These are phyloP conservation scores for Saturnispora dispora DNA, from an alignment of 805 yeast genomes.

Conservation along the genomic window DNA sequence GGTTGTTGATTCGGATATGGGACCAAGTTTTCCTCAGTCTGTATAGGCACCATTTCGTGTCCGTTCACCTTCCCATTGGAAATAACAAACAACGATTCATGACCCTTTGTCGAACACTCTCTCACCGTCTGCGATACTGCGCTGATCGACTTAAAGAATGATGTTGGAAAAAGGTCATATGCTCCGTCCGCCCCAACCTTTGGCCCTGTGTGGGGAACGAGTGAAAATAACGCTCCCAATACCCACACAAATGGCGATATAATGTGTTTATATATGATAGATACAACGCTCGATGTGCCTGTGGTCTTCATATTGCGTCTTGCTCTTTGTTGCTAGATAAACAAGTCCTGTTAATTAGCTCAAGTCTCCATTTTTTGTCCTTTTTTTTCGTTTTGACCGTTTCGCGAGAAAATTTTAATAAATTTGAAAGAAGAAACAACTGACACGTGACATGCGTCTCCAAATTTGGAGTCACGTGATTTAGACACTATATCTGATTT, in stretches of 20 bases:
- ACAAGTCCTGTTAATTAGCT: background rate
- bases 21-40: conserved; percentile 27
- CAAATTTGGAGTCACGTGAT: background rate
- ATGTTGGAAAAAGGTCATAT: conserved; percentile 1
- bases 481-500: too few relatives aligned
- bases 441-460: background rate
- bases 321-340: background rate
- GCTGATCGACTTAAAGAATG: background rate
- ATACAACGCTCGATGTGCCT: background rate
- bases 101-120: conserved; percentile 37
- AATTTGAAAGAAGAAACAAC: too few relatives aligned
- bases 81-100: conserved; percentile 39
- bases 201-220: background rate
- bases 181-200: background rate
- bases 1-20: conserved; percentile 15
- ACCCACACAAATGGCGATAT: background rate
- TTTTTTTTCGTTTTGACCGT: background rate
- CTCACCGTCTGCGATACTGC: conserved; percentile 1
- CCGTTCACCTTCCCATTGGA: conserved; percentile 33
- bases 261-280: background rate
- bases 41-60: background rate
- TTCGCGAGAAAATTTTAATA: background rate
- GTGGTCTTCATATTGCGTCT: background rate
- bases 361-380: background rate
- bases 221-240: background rate